A percentile compares a stretch with the other conserved stretches of the same genome.
phyloP scores from a whole-genome alignment of 495 filamentous ascomycete genomes.

The Trypethelium eluteriae region DNA sequence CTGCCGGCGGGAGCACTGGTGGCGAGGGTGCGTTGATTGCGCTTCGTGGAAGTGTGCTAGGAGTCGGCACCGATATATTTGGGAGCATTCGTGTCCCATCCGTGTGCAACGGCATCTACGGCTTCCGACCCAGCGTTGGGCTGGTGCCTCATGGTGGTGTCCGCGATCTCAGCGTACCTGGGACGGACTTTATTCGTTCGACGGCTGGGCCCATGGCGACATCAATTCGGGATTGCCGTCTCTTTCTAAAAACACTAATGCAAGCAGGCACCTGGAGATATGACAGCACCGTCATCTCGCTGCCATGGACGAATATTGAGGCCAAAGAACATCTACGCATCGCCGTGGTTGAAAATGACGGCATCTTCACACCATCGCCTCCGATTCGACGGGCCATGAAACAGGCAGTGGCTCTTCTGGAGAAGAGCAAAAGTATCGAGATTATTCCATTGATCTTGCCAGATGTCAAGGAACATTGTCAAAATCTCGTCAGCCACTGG shows the following conservation, averaged over 20 bases:
- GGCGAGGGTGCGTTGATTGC: slow-evolving; percentile 44
- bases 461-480: slow-evolving; percentile 11
- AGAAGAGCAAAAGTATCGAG: slow-evolving; percentile 10
- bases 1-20: slow-evolving; percentile 54
- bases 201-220: slow-evolving; percentile 37
- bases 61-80: slow-evolving; percentile 60
- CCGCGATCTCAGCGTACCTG: slow-evolving; percentile 27
- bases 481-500: slow-evolving; percentile 15
- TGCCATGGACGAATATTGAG: slow-evolving; percentile 36
- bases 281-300: slow-evolving; percentile 42
- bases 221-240: slow-evolving; percentile 33
- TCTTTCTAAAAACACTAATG: slow-evolving; percentile 42
- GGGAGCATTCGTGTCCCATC: slow-evolving; percentile 63
- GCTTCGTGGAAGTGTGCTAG: slow-evolving; percentile 34
- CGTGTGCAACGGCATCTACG: slow-evolving; percentile 56
- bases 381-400: slow-evolving; percentile 40
- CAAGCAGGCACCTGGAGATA: slow-evolving; percentile 41
- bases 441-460: slow-evolving; percentile 9
- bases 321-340: slow-evolving; percentile 29
- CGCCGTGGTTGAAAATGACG: slow-evolving; percentile 52
- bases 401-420: slow-evolving; percentile 10
- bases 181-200: slow-evolving; percentile 35
- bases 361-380: slow-evolving; percentile 51
- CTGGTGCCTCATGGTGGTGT: slow-evolving; percentile 49
- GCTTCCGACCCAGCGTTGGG: slow-evolving; percentile 47